phyloP scores from a whole-genome alignment of 2,329 filamentous ascomycete species.

The Cadophora gregata region DNA sequence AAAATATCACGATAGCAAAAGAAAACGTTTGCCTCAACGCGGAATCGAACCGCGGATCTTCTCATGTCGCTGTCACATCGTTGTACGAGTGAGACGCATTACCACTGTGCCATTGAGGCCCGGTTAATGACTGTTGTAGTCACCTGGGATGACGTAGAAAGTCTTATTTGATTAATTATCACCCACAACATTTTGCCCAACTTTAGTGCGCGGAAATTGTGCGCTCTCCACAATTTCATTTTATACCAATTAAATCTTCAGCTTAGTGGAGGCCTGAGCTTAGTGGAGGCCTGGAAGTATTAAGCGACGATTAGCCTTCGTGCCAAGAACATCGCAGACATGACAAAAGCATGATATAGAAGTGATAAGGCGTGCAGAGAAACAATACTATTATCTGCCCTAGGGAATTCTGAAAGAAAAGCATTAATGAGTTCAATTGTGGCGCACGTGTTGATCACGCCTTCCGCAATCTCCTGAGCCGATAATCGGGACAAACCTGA shows the following conservation, averaged over 20 bases:
- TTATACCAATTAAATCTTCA: not conserved
- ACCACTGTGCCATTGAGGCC: conserved; percentile 17
- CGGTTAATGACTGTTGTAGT: not conserved
- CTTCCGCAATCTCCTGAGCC: not conserved
- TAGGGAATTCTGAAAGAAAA: not conserved
- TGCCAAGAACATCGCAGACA: not conserved
- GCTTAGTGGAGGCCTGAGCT: not conserved
- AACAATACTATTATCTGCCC: too few species aligned
- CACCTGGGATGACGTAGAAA: not conserved
- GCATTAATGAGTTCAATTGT: not conserved
- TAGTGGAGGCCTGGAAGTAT: not conserved
- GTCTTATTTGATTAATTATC: not conserved
- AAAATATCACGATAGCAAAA: not conserved
- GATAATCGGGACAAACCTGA: not conserved
- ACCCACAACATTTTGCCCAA: not conserved
- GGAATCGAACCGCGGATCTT: conserved; percentile 39
- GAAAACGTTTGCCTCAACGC: conserved; percentile 27
- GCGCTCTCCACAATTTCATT: not conserved
- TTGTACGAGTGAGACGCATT: conserved; percentile 17
- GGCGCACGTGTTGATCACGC: not conserved
- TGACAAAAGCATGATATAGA: too few species aligned
- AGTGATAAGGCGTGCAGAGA: too few species aligned
- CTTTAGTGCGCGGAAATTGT: not conserved
- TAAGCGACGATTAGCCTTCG: not conserved
- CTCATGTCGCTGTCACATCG: conserved; percentile 19